Evolutionary conservation across 495 filamentous ascomycete genomes (phyloP), one percentile per base, ranked within the genome.

Genomic region (Hypoxylon cercidicola): DNA sequence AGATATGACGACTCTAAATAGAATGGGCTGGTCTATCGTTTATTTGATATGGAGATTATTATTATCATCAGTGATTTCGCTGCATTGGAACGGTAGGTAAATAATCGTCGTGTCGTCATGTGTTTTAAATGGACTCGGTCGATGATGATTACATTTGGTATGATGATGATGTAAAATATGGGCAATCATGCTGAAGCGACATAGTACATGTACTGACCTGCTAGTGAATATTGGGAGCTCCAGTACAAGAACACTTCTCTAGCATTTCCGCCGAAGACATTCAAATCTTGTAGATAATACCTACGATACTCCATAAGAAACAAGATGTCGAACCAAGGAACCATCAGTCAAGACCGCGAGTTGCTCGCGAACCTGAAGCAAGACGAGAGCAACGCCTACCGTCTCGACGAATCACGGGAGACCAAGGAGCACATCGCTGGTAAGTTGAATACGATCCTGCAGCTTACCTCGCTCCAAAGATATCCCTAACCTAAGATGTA

Each of bases 331-430:
- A 34, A 50, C 28, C 28, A 25, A 16, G 46, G 28, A 11, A 50
- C n/a, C 9, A 35, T 35, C 13, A 25, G 18, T 12, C 46, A 50
- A 16, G 19, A 50, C 46, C 23, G 25, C 46, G 46, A 50, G 25
- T 16, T 50, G 6, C 46, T 50, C 28, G 46, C 46, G 13, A 32
- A 34, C 28, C 13, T 50, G 6, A 50, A 50, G 46, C 46, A 50
- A 15, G 46, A 50, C 46, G 28, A 50, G 28, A 50, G 46, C 11
- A 50, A 50, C 28, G 15, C 25, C 15, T 3, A 10, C n/a, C 46
- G 4, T 13, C 19, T 11, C 9, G 9, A 50, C 25, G 46, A 32
- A 25, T 34, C 46, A 4, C 28, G 11, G 2, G n/a, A 21, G 16
- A 50, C 25, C 15, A 50, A 34, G 13, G 15, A 50, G 46, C 46